phyloP scores from a whole-genome alignment of 2,329 filamentous ascomycete genomes.

The Chaetoscypha palmicola region DNA sequence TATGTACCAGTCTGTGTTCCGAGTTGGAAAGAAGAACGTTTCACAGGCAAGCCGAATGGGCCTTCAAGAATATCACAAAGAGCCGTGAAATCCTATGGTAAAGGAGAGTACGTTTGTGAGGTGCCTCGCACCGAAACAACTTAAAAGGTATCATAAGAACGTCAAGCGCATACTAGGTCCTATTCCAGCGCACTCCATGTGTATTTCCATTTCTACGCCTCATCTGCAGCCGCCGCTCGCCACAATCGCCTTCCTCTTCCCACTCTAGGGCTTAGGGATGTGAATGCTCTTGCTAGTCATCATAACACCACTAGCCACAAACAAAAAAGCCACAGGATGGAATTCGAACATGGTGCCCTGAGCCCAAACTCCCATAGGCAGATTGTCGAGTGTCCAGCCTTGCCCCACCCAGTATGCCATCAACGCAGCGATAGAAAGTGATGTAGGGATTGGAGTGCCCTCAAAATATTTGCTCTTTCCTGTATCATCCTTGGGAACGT shows the following conservation, averaged over 20 bases:
- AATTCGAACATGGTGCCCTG: constrained; percentile 67
- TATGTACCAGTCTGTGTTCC: too few relatives aligned
- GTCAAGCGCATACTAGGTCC: background rate
- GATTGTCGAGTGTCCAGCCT: constrained; percentile 67
- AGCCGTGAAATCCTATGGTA: too few relatives aligned
- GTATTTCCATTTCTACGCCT: too few relatives aligned
- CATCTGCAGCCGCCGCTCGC: too few relatives aligned
- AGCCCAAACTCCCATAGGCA: constrained; percentile 70
- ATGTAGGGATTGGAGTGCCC: constrained; percentile 92
- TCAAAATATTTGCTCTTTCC: constrained; percentile 97
- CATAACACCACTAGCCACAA: constrained; percentile 80
- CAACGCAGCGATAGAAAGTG: constrained; percentile 67
- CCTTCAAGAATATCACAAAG: too few relatives aligned
- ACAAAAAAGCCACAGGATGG: constrained; percentile 74
- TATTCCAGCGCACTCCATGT: too few relatives aligned
- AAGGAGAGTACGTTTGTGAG: background rate
- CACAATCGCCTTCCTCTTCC: too few relatives aligned
- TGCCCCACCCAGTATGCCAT: constrained; percentile 87
- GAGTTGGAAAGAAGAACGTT: too few relatives aligned
- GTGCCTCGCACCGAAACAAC: background rate
- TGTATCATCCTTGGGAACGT: constrained; percentile 81
- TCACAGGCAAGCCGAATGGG: too few relatives aligned
- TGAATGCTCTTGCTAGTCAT: constrained; percentile 96
- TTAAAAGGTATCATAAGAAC: background rate
- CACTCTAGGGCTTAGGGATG: constrained; percentile 72